Evolutionary conservation across 345 rosid species (phyloP).

Genomic region (Camelina neglecta): DNA sequence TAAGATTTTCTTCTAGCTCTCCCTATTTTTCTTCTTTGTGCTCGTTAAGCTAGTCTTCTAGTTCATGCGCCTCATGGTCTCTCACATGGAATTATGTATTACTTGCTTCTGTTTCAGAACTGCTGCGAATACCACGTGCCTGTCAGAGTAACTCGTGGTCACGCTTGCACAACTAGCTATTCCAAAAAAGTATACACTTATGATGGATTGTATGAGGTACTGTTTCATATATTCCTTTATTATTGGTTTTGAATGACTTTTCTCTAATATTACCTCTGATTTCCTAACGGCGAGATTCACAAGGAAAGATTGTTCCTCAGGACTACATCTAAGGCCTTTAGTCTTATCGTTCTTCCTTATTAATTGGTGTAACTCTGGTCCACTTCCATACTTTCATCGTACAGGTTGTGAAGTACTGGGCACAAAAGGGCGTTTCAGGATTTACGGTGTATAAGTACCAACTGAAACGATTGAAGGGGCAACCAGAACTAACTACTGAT

Average conservation of each 20-base stretch:
- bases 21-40: constrained; percentile 8
- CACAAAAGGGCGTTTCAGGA: constrained; percentile 90
- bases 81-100: constrained; percentile 15
- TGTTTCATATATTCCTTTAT: constrained; percentile 3
- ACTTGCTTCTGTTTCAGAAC: constrained; percentile 57
- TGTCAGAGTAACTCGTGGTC: constrained; percentile 92
- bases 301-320: neutral
- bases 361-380: constrained; percentile 14
- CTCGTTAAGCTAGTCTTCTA: neutral
- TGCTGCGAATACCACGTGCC: constrained; percentile 64
- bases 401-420: constrained; percentile 85
- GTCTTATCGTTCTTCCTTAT: neutral
- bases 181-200: constrained; percentile 76
- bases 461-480: constrained; percentile 70
- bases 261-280: constrained; percentile 6
- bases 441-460: constrained; percentile 80
- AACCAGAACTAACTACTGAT: constrained; percentile 82
- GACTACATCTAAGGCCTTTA: neutral
- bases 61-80: constrained; percentile 8
- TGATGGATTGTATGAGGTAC: constrained; percentile 92
- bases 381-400: constrained; percentile 29
- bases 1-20: constrained; percentile 11
- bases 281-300: neutral
- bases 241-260: constrained; percentile 7
- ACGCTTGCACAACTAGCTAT: constrained; percentile 66